Conservation (phyloP, 164 flowering plant genomes). For the Tetrastigma voinierianum region DNA sequence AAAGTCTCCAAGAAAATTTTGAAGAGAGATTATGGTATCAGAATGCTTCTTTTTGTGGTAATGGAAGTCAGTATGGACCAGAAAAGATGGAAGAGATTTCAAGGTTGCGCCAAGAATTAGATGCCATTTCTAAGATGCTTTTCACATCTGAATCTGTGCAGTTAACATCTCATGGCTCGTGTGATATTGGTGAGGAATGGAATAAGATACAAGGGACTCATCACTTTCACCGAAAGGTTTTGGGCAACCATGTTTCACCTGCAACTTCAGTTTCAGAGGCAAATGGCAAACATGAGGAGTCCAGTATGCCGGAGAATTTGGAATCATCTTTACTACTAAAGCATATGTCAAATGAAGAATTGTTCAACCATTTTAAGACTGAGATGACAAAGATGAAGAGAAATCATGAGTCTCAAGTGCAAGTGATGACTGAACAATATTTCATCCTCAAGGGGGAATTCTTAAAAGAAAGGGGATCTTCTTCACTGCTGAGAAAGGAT, state of each 20-base stretch:
- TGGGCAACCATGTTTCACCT: slow-evolving; percentile 24
- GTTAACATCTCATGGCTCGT: slow-evolving; percentile 44
- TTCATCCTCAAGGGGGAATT: slow-evolving; percentile 56
- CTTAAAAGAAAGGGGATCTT: slow-evolving; percentile 53
- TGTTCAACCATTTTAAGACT: slow-evolving; percentile 46
- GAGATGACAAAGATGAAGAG: slow-evolving; percentile 71
- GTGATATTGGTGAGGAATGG: slow-evolving; percentile 39
- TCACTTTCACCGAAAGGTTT: slow-evolving; percentile 39
- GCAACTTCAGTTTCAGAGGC: slow-evolving; percentile 31
- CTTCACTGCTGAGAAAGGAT: slow-evolving; percentile 46
- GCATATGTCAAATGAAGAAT: slow-evolving; percentile 52
- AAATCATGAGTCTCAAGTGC: slow-evolving; percentile 61
- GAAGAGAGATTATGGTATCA: slow-evolving; percentile 36
- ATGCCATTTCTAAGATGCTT: slow-evolving; percentile 44
- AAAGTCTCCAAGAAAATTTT: slow-evolving; percentile 39
- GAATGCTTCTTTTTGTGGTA: slow-evolving; percentile 22
- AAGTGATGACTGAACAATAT: slow-evolving; percentile 53
- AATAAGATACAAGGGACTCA: slow-evolving; percentile 33
- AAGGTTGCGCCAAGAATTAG: slow-evolving; percentile 54
- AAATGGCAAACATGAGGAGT: slow-evolving; percentile 45
- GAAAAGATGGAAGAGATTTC: slow-evolving; percentile 51
- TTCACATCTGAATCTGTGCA: slow-evolving; percentile 43
- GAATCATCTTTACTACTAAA: slow-evolving; percentile 40
- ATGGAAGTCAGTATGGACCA: slow-evolving; percentile 21
- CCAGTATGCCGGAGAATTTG: slow-evolving; percentile 35